Conservation (phyloP, 768 basidiomycete species). For the Cubamyces lactineus region DNA sequence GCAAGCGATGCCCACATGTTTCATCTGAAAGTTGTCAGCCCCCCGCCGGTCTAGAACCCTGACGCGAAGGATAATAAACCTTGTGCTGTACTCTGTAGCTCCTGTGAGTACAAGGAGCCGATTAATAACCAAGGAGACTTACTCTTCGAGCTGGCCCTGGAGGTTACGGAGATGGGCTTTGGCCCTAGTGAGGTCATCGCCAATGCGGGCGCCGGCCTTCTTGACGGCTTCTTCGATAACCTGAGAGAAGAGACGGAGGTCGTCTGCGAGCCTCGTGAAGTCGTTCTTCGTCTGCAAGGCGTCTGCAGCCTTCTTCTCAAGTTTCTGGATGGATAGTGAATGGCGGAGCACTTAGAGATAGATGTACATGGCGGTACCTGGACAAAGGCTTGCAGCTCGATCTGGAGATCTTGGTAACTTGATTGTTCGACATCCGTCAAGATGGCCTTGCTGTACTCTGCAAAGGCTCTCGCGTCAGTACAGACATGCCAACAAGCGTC, state of each 20-base stretch:
- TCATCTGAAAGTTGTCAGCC: background rate
- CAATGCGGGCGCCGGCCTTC: background rate
- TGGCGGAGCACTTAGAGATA: too few species aligned
- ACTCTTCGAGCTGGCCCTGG: background rate
- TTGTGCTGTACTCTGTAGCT: background rate
- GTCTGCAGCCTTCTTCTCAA: background rate
- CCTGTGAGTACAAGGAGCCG: background rate
- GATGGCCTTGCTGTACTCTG: background rate
- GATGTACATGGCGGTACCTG: background rate
- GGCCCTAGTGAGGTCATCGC: background rate
- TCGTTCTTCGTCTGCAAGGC: background rate
- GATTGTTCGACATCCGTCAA: background rate
- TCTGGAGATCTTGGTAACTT: background rate
- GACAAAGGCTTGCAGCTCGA: background rate
- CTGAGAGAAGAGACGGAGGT: background rate
- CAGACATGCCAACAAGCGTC: background rate
- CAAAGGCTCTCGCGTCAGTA: background rate
- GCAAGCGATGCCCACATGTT: background rate
- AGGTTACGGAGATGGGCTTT: background rate
- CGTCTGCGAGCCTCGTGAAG: background rate
- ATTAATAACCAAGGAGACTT: background rate
- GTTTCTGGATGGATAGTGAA: background rate
- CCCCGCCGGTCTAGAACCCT: background rate
- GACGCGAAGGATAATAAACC: background rate
- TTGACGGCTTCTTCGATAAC: background rate